Base-by-base conservation (phyloP, 306 rosid species). In the Rosa chinensis region DNA sequence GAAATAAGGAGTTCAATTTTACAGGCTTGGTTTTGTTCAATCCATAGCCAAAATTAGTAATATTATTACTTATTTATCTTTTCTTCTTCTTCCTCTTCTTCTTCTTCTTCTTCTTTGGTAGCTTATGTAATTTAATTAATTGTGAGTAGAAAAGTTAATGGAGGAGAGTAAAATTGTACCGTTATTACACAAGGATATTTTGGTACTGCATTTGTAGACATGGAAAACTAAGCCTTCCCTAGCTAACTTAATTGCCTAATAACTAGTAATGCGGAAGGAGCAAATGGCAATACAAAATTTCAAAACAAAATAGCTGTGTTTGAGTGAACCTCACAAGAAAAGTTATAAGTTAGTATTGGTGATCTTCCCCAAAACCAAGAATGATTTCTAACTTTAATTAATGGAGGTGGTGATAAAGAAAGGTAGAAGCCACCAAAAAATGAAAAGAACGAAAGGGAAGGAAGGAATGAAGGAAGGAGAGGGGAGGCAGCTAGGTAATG, bases 291-390 rank as follows among this genome's bases (percentile, higher is more conserved):
- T 11, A n/a, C 18, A 43, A 69, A 69, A 44, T 42, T 69, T 6
- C 12, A 73, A 66, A 47, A 12, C 40, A 32, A 74, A 35, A 2
- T 12, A n/a, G 32, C 49, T 66, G 32, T 66, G 28, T 44, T 47
- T 67, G 66, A 16, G 45, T 40, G 44, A 35, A 37, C 20, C 77
- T 40, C 67, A 53, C 55, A 78, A 64, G 78, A 79, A 67, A 79
- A 59, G 81, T 76, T 78, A 68, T 56, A 80, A 78, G 71, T 58
- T 40, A 77, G 83, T 78, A 75, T 79, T 72, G 88, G 86, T 85
- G 82, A 90, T 89, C 86, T 77, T 88, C 85, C 88, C 82, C 89
- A 75, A 84, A 88, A 87, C 88, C 85, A 89, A 91, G 82, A 88
- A 84, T 82, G 82, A 85, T 83, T 80, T 87, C 37, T 55, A 67